Conservation (phyloP, 345 rosid species). For the Salix dunnii region DNA sequence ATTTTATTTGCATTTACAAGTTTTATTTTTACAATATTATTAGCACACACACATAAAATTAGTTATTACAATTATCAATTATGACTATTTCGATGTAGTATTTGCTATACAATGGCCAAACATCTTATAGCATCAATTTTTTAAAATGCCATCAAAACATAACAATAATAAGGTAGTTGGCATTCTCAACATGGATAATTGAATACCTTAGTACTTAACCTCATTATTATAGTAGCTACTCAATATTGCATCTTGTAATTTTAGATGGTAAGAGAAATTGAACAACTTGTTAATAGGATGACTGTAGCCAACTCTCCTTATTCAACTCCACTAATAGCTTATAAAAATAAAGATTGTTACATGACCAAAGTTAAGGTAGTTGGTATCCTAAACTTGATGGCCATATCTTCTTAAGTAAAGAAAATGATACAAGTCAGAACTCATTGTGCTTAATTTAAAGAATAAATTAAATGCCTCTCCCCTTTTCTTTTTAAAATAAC, state of each 20-base stretch:
- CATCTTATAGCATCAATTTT: no score
- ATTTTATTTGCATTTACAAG: no score
- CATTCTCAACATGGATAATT: no score
- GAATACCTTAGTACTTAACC: conserved; percentile 52
- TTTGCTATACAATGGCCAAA: no score
- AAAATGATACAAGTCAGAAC: background rate
- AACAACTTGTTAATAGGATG: conserved; percentile 69
- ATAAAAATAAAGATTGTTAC: conserved; percentile 14
- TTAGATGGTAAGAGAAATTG: conserved; percentile 46
- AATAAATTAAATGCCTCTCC: background rate
- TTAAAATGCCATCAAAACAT: no score
- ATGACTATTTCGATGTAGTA: no score
- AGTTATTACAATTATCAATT: no score
- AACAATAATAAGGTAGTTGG: no score
- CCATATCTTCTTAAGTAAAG: background rate
- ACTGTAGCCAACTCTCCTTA: conserved; percentile 95
- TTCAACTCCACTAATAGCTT: conserved; percentile 77
- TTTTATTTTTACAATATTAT: no score
- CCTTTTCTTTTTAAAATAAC: no score
- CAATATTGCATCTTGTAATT: conserved; percentile 76
- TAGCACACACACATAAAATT: no score
- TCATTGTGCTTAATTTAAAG: background rate
- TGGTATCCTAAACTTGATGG: background rate
- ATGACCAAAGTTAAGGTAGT: background rate
- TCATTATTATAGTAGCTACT: conserved; percentile 84